phyloP scores from a whole-genome alignment of 1,284 basidiomycete genomes.

The Sporisorium reilianum region DNA sequence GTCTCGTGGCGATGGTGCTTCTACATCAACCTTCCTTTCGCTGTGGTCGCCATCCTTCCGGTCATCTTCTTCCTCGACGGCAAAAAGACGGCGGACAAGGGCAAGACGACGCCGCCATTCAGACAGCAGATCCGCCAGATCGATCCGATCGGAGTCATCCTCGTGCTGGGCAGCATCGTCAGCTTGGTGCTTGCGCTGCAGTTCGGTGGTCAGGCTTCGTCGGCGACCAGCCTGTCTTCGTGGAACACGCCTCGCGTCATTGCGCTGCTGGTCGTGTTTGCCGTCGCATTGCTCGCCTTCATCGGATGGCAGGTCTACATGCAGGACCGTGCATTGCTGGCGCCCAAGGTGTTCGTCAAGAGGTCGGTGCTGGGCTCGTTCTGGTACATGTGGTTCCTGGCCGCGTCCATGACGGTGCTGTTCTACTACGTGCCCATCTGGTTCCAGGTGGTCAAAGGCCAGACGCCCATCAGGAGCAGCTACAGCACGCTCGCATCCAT shows the following conservation, averaged over 20 bases:
- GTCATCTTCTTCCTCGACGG: slow-evolving; percentile 31
- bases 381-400: slow-evolving; percentile 27
- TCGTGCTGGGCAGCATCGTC: slow-evolving; percentile 67
- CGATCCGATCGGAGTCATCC: slow-evolving; percentile 63
- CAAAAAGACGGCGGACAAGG: slow-evolving; percentile 18
- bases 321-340: slow-evolving; percentile 19
- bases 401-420: slow-evolving; percentile 19
- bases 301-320: slow-evolving; percentile 26
- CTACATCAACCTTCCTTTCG: slow-evolving; percentile 48
- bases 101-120: slow-evolving; percentile 14
- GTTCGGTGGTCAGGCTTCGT: slow-evolving; percentile 20
- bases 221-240: not conserved
- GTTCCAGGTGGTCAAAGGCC: slow-evolving; percentile 29
- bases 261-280: slow-evolving; percentile 19
- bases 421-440: slow-evolving; percentile 41
- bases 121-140: slow-evolving; percentile 18
- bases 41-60: slow-evolving; percentile 12
- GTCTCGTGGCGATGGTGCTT: slow-evolving; percentile 67
- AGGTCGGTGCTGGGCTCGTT: slow-evolving; percentile 19
- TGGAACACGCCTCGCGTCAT: slow-evolving; percentile 22
- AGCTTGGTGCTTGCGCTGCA: slow-evolving; percentile 26
- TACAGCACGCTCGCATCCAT: slow-evolving; percentile 26
- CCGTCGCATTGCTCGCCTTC: slow-evolving; percentile 17
- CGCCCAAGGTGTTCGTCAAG: slow-evolving; percentile 18
- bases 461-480: slow-evolving; percentile 10